Percentiles rank a stretch among this genome's conserved stretches.
These are phyloP conservation scores for Penicillium chermesinum DNA, from an alignment of 495 filamentous ascomycete species.

Conservation along the genomic window DNA sequence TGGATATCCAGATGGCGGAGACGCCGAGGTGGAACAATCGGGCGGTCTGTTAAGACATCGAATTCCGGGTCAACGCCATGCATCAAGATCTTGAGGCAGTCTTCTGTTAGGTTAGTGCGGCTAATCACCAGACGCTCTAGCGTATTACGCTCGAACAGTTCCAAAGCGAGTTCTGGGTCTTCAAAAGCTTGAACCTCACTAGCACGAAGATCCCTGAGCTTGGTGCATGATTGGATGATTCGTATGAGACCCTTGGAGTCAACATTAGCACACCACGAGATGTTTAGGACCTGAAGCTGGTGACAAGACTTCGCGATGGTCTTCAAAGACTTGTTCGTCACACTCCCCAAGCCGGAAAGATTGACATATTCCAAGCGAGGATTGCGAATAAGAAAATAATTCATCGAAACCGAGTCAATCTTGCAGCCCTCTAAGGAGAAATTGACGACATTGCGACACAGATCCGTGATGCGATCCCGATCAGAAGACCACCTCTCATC, in stretches of 20 bases:
- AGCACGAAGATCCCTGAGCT: conserved; percentile 73
- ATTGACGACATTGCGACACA: conserved; percentile 81
- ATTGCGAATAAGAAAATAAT: conserved; percentile 76
- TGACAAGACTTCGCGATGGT: conserved; percentile 82
- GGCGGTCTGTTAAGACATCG: conserved; percentile 69
- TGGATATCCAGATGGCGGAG: conserved; percentile 83
- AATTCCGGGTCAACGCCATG: conserved; percentile 68
- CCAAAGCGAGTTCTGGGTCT: conserved; percentile 59
- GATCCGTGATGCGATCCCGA: conserved; percentile 60
- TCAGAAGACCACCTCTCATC: conserved; percentile 72
- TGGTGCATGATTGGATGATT: conserved; percentile 66
- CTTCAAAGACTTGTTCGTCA: conserved; percentile 81
- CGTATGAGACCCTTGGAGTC: conserved; percentile 74
- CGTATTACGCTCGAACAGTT: conserved; percentile 73
- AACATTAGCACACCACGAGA: conserved; percentile 87
- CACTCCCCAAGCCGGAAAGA: conserved; percentile 69
- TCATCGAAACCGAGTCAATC: conserved; percentile 73
- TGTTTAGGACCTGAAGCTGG: conserved; percentile 72
- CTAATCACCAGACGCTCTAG: conserved; percentile 77
- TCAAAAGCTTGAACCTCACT: conserved; percentile 79
- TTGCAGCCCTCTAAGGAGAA: conserved; percentile 84
- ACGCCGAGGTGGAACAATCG: conserved; percentile 70
- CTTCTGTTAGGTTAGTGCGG: conserved; percentile 70
- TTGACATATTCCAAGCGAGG: conserved; percentile 74
- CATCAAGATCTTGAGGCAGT: conserved; percentile 63